A percentile compares a stretch with the other conserved stretches of the same genome.
phyloP scores from a whole-genome alignment of 345 rosid species.

The Eucalyptus marginata region DNA sequence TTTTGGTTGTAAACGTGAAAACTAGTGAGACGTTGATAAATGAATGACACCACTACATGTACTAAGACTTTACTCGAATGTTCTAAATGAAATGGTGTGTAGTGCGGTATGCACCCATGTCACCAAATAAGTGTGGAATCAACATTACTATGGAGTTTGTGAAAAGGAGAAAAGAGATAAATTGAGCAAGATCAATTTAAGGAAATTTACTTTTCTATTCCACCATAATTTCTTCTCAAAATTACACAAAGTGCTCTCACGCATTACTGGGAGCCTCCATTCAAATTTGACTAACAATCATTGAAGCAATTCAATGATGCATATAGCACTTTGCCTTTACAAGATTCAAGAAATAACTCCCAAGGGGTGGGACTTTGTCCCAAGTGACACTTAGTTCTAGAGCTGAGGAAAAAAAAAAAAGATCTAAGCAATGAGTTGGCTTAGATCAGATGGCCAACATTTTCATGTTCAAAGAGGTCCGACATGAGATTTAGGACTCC shows the following conservation, averaged over 20 bases:
- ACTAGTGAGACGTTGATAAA: no score
- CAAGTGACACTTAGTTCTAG: no score
- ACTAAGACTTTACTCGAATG: background rate
- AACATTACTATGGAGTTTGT: background rate
- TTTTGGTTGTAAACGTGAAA: background rate
- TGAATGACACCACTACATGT: background rate
- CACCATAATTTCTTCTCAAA: background rate
- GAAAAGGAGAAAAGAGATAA: background rate
- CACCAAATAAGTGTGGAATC: no score
- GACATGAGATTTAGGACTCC: no score
- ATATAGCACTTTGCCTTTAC: background rate
- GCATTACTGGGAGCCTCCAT: background rate
- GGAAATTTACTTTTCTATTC: no score
- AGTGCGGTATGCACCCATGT: background rate
- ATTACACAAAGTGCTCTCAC: background rate
- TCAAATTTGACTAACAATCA: background rate
- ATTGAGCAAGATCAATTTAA: background rate
- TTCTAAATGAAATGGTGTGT: background rate
- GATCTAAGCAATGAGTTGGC: no score
- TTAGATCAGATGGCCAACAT: no score
- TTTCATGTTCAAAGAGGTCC: no score
- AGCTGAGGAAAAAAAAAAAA: no score
- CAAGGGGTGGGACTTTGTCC: background rate
- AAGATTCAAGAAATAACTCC: background rate
- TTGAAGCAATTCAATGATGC: background rate